These are phyloP conservation scores for Phialophora chinensis DNA, from an alignment of 2,329 filamentous ascomycete species.

Conservation along the genomic window DNA sequence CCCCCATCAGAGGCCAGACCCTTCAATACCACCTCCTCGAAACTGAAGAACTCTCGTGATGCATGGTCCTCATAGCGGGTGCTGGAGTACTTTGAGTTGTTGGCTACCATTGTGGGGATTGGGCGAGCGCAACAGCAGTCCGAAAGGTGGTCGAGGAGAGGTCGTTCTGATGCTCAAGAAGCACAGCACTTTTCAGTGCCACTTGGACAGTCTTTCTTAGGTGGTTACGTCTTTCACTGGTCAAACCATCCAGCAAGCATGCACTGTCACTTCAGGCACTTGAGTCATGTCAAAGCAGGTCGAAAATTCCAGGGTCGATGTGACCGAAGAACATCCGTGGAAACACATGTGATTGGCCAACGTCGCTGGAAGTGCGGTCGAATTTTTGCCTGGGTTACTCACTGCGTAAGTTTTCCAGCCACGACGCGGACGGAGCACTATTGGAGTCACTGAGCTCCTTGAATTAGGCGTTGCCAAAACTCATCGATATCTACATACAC, in stretches of 20 bases:
- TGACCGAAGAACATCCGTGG: neutral
- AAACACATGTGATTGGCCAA: neutral
- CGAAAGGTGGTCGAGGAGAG: neutral
- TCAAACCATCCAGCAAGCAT: neutral
- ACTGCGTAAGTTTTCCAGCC: too few relatives aligned
- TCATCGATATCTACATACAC: neutral
- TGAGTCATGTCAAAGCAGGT: neutral
- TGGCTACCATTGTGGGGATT: slow-evolving; percentile 27
- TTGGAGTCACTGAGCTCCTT: neutral
- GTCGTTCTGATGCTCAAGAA: neutral
- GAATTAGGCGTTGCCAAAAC: neutral
- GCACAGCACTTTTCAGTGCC: neutral
- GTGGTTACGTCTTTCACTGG: neutral
- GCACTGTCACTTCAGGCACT: neutral
- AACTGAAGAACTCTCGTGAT: slow-evolving; percentile 68
- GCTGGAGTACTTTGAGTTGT: slow-evolving; percentile 35
- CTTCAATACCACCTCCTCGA: slow-evolving; percentile 89
- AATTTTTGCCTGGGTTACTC: neutral
- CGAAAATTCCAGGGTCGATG: neutral
- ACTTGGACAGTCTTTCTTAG: neutral
- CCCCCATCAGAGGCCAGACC: slow-evolving; percentile 85
- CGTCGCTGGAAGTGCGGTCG: neutral
- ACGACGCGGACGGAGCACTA: neutral
- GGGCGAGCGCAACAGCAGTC: neutral
- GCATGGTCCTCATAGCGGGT: slow-evolving; percentile 28